Evolutionary conservation across 2,329 filamentous ascomycete species (phyloP).

Genomic region (Diaporthe vexans): DNA sequence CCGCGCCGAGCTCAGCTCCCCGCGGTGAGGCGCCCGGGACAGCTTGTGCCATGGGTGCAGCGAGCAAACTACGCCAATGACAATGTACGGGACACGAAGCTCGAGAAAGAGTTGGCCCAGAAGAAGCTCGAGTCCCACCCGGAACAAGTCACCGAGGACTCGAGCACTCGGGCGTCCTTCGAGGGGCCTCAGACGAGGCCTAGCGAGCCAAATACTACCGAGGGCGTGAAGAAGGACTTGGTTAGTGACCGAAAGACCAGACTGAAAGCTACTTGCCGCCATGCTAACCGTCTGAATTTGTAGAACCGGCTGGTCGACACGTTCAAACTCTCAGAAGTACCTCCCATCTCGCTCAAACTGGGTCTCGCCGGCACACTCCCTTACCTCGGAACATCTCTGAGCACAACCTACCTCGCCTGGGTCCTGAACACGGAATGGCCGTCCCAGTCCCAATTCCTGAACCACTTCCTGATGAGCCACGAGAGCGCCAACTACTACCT

Average conservation of each 20-base stretch:
- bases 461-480: conserved; percentile 76
- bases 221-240: conserved; percentile 63
- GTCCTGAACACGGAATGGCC: conserved; percentile 79
- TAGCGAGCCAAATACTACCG: conserved; percentile 48
- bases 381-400: conserved; percentile 86
- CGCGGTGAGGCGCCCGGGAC: conserved; percentile 3
- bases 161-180: conserved; percentile 65
- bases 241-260: conserved; percentile 58
- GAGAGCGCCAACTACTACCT: conserved; percentile 81
- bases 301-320: conserved; percentile 78
- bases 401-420: conserved; percentile 86
- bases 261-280: rapidly evolving
- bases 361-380: conserved; percentile 86
- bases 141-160: conserved; percentile 71
- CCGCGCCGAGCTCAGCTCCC: conserved; percentile 24
- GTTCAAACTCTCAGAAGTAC: conserved; percentile 75
- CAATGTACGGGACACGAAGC: conserved; percentile 64
- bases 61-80: conserved; percentile 48
- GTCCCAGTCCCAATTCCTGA: conserved; percentile 71
- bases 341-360: conserved; percentile 76
- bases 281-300: neutral
- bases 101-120: conserved; percentile 67
- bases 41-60: conserved; percentile 43
- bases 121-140: conserved; percentile 72
- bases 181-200: conserved; percentile 49